Percentiles rank a stretch among this genome's conserved stretches.
Conservation (phyloP, 1,284 basidiomycete genomes). For the Leccinum pachyderme region DNA sequence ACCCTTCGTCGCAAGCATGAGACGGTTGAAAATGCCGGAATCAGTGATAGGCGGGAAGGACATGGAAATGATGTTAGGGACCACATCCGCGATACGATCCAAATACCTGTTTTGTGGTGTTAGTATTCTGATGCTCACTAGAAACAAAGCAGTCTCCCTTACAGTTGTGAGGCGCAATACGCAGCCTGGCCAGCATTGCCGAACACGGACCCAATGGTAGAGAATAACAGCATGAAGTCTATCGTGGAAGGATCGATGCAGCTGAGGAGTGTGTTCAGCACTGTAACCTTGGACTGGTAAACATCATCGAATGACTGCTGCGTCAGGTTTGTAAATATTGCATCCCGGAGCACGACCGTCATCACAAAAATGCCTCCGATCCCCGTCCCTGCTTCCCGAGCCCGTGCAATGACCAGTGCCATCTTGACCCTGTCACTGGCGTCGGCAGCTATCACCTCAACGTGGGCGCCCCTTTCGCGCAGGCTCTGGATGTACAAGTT, state of each 20-base stretch:
- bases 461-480: constrained; percentile 17
- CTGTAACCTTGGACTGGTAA: constrained; percentile 31
- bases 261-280: constrained; percentile 24
- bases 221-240: constrained; percentile 34
- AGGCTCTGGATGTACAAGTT: constrained; percentile 26
- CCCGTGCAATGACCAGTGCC: constrained; percentile 19
- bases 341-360: constrained; percentile 35
- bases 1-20: constrained; percentile 25
- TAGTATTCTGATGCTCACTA: neutral
- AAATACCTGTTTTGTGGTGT: constrained; percentile 23
- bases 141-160: neutral
- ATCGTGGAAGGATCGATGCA: constrained; percentile 27
- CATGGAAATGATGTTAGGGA: constrained; percentile 33
- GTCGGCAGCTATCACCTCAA: constrained; percentile 30
- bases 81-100: constrained; percentile 27
- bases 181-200: constrained; percentile 36
- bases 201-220: constrained; percentile 33
- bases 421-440: constrained; percentile 20
- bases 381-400: constrained; percentile 9
- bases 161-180: constrained; percentile 33
- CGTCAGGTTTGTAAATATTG: constrained; percentile 32
- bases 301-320: constrained; percentile 34
- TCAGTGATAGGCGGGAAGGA: constrained; percentile 36
- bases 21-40: constrained; percentile 33
- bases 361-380: constrained; percentile 33